These are phyloP conservation scores for Antarctomyces pellizariae DNA, from an alignment of 495 filamentous ascomycete species.

Conservation along the genomic window DNA sequence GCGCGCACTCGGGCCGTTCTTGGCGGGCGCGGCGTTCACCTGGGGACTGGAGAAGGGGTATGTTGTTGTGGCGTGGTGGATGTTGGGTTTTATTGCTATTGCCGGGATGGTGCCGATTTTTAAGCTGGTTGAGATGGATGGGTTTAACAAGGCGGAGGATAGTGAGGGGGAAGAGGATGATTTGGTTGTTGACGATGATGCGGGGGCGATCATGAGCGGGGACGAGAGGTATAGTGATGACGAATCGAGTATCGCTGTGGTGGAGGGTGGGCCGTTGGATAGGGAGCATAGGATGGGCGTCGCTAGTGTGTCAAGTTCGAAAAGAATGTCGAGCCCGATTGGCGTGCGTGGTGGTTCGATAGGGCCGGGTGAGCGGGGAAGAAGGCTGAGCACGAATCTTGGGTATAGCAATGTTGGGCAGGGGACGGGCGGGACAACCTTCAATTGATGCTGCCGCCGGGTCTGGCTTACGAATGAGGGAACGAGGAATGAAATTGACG, in stretches of 20 bases:
- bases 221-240: conserved; percentile 11
- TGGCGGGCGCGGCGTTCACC: conserved; percentile 40
- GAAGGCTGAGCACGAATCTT: conserved; percentile 12
- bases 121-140: conserved; percentile 53
- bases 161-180: conserved; percentile 14
- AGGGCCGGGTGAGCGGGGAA: conserved; percentile 10
- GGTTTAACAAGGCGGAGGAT: conserved; percentile 24
- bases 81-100: conserved; percentile 31
- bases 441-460: no score
- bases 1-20: conserved; percentile 49
- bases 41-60: conserved; percentile 47
- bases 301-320: not conserved
- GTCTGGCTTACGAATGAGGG: no score
- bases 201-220: conserved; percentile 8
- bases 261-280: conserved; percentile 6
- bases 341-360: conserved; percentile 6
- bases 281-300: not conserved
- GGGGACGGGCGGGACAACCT: conserved; percentile 11
- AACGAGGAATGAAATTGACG: no score
- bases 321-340: conserved; percentile 10
- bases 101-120: conserved; percentile 42
- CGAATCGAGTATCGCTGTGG: conserved; percentile 6
- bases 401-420: conserved; percentile 10
- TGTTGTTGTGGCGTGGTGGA: conserved; percentile 61
- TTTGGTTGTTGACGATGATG: conserved; percentile 10